Evolutionary conservation across 2,329 filamentous ascomycete species (phyloP).

Genomic region (Magnaporthales sp.): DNA sequence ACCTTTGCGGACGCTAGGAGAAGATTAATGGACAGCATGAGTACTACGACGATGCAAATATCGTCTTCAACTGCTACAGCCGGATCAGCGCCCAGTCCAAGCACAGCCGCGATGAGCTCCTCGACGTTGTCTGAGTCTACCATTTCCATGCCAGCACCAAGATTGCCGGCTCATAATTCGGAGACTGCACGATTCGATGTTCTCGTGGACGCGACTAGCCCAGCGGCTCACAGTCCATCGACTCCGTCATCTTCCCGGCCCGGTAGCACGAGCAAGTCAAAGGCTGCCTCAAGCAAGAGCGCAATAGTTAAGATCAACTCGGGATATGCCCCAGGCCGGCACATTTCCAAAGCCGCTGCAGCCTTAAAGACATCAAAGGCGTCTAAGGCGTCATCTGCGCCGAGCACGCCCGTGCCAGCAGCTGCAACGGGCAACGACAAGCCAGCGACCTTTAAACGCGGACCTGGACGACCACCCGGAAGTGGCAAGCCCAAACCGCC

Average conservation of each 20-base stretch:
- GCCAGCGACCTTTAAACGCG: background rate
- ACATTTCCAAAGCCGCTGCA: slow-evolving; percentile 3
- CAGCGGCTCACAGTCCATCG: background rate
- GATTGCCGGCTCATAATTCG: background rate
- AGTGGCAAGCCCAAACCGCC: background rate
- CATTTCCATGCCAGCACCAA: slow-evolving; percentile 1
- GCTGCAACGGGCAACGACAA: background rate
- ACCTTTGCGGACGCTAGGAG: slow-evolving; percentile 29
- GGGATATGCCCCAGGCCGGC: slow-evolving; percentile 9
- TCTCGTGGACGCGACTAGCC: background rate
- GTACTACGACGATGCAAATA: slow-evolving; percentile 29
- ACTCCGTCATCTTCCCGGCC: background rate
- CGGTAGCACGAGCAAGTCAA: background rate
- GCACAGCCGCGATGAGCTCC: slow-evolving; percentile 4
- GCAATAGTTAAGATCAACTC: slow-evolving; percentile 18
- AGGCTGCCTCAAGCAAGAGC: slow-evolving; percentile 11
- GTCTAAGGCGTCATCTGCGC: background rate
- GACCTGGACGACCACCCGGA: background rate
- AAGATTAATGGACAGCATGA: slow-evolving; percentile 30
- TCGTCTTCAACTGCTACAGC: slow-evolving; percentile 12
- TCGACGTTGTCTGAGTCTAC: slow-evolving; percentile 6
- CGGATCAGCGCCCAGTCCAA: slow-evolving; percentile 5
- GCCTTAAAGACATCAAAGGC: slow-evolving; percentile 6
- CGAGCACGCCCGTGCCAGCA: background rate
- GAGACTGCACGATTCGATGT: background rate